These are phyloP conservation scores for Sphaerulina vaccinii DNA, from an alignment of 2,329 filamentous ascomycete genomes.

Conservation along the genomic window DNA sequence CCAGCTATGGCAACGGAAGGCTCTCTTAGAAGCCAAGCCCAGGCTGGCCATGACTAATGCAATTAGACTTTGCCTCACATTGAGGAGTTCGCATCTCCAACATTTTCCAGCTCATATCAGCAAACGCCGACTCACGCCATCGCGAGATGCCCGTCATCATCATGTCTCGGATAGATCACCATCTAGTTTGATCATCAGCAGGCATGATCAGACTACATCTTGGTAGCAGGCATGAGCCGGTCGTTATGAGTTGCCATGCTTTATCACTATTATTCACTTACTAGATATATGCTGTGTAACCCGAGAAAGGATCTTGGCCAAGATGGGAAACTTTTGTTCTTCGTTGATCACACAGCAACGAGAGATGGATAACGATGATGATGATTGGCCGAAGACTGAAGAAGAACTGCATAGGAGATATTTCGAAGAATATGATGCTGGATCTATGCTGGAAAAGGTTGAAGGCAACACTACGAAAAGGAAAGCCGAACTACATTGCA, in stretches of 20 bases:
- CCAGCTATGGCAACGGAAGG: too few relatives aligned
- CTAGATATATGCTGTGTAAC: too few relatives aligned
- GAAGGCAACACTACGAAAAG: not conserved
- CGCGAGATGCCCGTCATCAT: not conserved
- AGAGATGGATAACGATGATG: not conserved
- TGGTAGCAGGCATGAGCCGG: too few relatives aligned
- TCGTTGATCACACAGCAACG: not conserved
- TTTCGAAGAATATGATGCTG: not conserved
- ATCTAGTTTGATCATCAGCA: not conserved
- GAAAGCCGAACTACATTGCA: constrained; percentile 9
- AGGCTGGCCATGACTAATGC: not conserved
- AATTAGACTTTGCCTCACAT: constrained; percentile 1
- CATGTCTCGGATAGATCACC: not conserved
- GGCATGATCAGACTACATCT: too few relatives aligned
- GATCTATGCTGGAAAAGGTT: not conserved
- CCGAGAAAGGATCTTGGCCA: too few relatives aligned
- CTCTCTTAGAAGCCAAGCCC: too few relatives aligned
- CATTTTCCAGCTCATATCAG: too few relatives aligned
- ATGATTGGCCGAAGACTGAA: not conserved
- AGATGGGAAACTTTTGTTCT: not conserved
- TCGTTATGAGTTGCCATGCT: too few relatives aligned
- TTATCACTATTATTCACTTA: too few relatives aligned
- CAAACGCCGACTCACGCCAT: too few relatives aligned
- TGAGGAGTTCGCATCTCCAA: too few relatives aligned
- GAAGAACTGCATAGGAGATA: not conserved